Evolutionary conservation across 768 basidiomycete species (phyloP).

Genomic region (Lyophyllum atratum): DNA sequence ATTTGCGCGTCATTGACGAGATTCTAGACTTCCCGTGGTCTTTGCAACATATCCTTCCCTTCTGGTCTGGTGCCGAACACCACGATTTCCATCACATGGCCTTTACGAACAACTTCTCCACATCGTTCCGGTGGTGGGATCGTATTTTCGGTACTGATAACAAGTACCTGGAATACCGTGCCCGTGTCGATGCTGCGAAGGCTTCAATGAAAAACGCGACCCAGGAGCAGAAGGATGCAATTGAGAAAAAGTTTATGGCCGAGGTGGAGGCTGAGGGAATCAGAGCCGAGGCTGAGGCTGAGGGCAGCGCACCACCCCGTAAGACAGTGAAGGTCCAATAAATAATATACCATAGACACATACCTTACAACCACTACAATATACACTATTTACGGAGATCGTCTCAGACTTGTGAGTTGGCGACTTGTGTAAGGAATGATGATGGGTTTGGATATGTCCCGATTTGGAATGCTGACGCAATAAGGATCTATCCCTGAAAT

Average conservation of each 20-base stretch:
- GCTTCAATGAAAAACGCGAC: constrained; percentile 51
- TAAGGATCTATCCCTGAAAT: constrained; percentile 18
- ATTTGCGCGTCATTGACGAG: constrained; percentile 2
- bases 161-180: constrained; percentile 84
- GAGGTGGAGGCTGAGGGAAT: constrained; percentile 78
- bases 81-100: constrained; percentile 99
- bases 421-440: background rate
- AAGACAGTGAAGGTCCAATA: constrained; percentile 38
- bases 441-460: background rate
- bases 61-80: constrained; percentile 98
- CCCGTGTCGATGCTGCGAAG: constrained; percentile 64
- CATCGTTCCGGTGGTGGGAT: constrained; percentile 95
- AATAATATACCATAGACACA: constrained; percentile 15
- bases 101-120: constrained; percentile 92
- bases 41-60: constrained; percentile 85
- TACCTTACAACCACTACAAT: constrained; percentile 1
- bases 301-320: constrained; percentile 27
- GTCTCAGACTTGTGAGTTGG: background rate
- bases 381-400: background rate
- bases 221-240: constrained; percentile 50
- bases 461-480: constrained; percentile 28
- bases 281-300: constrained; percentile 62
- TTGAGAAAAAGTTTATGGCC: constrained; percentile 64
- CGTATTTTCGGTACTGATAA: constrained; percentile 85
- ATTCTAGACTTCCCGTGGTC: constrained; percentile 94